Evolutionary conservation across 768 basidiomycete genomes (phyloP).

Genomic region (Infundibulicybe gibba): DNA sequence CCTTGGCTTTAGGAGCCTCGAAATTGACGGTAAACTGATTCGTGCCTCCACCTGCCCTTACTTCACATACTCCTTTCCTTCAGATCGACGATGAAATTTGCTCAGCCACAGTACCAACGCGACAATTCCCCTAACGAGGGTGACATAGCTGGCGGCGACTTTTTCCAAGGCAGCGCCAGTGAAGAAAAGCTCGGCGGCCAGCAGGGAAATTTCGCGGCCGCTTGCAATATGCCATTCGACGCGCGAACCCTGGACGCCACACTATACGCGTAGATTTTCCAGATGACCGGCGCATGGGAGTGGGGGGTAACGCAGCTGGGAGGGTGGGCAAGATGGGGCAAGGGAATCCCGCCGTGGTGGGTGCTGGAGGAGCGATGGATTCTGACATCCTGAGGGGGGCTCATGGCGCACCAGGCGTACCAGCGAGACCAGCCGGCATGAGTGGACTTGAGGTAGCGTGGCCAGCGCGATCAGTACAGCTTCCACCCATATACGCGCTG

Average conservation of each 20-base stretch:
- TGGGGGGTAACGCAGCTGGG: conserved; percentile 39
- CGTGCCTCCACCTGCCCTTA: conserved; percentile 59
- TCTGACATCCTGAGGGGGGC: background rate
- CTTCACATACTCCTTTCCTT: too few relatives aligned
- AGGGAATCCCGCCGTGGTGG: conserved; percentile 31
- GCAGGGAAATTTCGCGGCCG: conserved; percentile 36
- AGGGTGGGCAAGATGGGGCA: conserved; percentile 39
- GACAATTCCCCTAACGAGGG: conserved; percentile 57
- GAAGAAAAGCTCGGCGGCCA: conserved; percentile 23
- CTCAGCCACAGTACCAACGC: conserved; percentile 84
- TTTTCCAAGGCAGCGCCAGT: too few relatives aligned
- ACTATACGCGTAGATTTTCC: conserved; percentile 95
- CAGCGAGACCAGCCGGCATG: conserved; percentile 34
- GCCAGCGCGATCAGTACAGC: conserved; percentile 72
- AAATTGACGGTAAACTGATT: too few relatives aligned
- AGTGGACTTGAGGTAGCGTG: conserved; percentile 60
- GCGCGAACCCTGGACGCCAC: conserved; percentile 89
- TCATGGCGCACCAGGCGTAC: conserved; percentile 21
- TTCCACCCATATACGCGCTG: too few relatives aligned
- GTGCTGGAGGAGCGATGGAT: conserved; percentile 31
- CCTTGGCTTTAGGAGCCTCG: too few relatives aligned
- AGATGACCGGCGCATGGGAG: conserved; percentile 56
- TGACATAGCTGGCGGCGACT: conserved; percentile 24
- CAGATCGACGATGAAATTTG: conserved; percentile 97
- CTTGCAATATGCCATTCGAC: conserved; percentile 72